Evolutionary conservation across 805 yeast species (phyloP).

Genomic region (Wickerhamomyces canadensis): DNA sequence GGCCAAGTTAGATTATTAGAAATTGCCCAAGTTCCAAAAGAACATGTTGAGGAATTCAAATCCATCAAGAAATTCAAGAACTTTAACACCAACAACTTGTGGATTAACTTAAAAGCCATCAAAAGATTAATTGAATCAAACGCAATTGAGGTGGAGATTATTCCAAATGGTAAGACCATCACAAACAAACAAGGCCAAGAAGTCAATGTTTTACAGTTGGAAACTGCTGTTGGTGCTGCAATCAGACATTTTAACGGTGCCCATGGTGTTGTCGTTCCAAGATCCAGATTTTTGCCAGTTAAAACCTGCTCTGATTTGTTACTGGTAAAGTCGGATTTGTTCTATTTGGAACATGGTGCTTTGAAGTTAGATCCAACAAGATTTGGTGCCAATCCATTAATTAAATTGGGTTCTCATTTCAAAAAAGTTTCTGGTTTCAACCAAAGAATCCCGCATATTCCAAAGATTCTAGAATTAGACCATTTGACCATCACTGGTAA

Average conservation of each 20-base stretch:
- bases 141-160: conserved; percentile 84
- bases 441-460: conserved; percentile 88
- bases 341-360: conserved; percentile 87
- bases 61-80: conserved; percentile 96
- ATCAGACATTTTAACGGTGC: conserved; percentile 93
- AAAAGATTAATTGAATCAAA: conserved; percentile 85
- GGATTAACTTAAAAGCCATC: conserved; percentile 94
- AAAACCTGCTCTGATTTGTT: conserved; percentile 94
- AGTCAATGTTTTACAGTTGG: conserved; percentile 85
- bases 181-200: conserved; percentile 64
- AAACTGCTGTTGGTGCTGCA: conserved; percentile 99
- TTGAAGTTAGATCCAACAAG: conserved; percentile 77
- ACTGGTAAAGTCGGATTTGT: conserved; percentile 91
- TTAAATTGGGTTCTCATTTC: conserved; percentile 94
- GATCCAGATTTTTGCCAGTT: conserved; percentile 96
- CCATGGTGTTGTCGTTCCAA: conserved; percentile 97
- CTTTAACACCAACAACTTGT: conserved; percentile 96
- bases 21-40: conserved; percentile 98
- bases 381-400: conserved; percentile 87
- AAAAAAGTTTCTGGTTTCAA: conserved; percentile 93
- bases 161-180: conserved; percentile 88
- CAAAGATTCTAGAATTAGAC: conserved; percentile 92
- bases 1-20: conserved; percentile 92
- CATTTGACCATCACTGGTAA: conserved; percentile 97
- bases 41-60: conserved; percentile 96